These are phyloP conservation scores for Phialophora macrospora DNA, from an alignment of 2,329 filamentous ascomycete species.

Conservation along the genomic window DNA sequence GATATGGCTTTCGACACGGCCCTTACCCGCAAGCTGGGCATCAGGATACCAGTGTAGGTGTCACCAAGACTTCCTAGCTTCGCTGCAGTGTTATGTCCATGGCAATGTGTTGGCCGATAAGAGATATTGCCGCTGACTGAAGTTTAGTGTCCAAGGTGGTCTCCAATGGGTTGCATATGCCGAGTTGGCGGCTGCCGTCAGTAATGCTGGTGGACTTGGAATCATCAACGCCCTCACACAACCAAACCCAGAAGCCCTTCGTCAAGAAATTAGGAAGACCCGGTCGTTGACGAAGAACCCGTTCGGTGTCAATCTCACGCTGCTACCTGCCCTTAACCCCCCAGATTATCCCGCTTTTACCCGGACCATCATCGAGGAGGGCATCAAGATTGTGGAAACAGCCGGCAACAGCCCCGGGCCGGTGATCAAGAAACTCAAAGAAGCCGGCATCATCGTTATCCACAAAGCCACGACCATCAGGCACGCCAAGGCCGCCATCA, in stretches of 20 bases:
- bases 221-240: slow-evolving; percentile 73
- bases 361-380: slow-evolving; percentile 90
- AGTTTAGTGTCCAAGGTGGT: slow-evolving; percentile 51
- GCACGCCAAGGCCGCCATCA: slow-evolving; percentile 87
- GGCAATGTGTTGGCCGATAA: no score
- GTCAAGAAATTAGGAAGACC: slow-evolving; percentile 89
- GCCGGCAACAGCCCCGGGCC: slow-evolving; percentile 89
- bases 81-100: slow-evolving; percentile 31
- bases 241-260: slow-evolving; percentile 86
- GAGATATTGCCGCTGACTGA: not conserved
- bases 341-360: slow-evolving; percentile 93
- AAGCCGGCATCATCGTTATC: slow-evolving; percentile 75
- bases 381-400: slow-evolving; percentile 88
- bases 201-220: slow-evolving; percentile 59
- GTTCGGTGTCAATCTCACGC: slow-evolving; percentile 94
- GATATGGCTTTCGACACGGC: slow-evolving; percentile 17
- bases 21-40: slow-evolving; percentile 18
- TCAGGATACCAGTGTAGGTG: slow-evolving; percentile 17
- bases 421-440: slow-evolving; percentile 86
- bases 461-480: slow-evolving; percentile 98
- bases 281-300: slow-evolving; percentile 66
- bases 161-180: slow-evolving; percentile 64
- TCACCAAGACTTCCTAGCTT: slow-evolving; percentile 39
- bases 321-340: slow-evolving; percentile 85
- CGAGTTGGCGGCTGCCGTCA: slow-evolving; percentile 58